phyloP scores from a whole-genome alignment of 306 rosid species.

The Arachis stenosperma region DNA sequence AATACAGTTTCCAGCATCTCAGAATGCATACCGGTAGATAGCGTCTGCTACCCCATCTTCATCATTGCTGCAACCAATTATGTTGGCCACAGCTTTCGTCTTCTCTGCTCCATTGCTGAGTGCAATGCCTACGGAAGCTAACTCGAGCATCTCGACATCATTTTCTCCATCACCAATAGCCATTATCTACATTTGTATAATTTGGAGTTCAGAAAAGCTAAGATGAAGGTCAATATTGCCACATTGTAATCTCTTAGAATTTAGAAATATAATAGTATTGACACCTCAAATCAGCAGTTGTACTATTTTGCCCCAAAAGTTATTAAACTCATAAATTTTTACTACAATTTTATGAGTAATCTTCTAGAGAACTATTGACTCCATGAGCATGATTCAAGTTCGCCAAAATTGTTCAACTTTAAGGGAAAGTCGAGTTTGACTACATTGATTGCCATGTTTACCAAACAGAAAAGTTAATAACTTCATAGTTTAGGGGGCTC shows the following conservation, averaged over 20 bases:
- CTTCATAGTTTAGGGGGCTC: too few relatives aligned
- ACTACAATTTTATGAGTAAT: too few relatives aligned
- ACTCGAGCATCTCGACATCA: constrained; percentile 88
- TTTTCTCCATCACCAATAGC: constrained; percentile 98
- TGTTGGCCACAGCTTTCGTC: constrained; percentile 81
- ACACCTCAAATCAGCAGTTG: not conserved
- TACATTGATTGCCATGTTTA: not conserved
- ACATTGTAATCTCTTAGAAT: constrained; percentile 7
- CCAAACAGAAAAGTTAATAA: not conserved
- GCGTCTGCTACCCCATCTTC: constrained; percentile 96
- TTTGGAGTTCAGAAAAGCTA: constrained; percentile 8
- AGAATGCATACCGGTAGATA: constrained; percentile 84
- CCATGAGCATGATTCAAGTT: too few relatives aligned
- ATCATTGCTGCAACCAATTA: constrained; percentile 83
- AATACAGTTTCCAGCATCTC: constrained; percentile 39
- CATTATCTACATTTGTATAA: constrained; percentile 64
- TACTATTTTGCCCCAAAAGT: not conserved
- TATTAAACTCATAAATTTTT: too few relatives aligned
- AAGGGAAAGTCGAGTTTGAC: too few relatives aligned
- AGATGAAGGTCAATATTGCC: not conserved
- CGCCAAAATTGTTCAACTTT: too few relatives aligned
- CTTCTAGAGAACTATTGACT: too few relatives aligned
- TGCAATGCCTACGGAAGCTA: constrained; percentile 88
- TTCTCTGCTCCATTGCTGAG: constrained; percentile 83
- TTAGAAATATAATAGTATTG: not conserved